These are phyloP conservation scores for Eucalyptus microcorys DNA, from an alignment of 345 rosid genomes.

Conservation along the genomic window DNA sequence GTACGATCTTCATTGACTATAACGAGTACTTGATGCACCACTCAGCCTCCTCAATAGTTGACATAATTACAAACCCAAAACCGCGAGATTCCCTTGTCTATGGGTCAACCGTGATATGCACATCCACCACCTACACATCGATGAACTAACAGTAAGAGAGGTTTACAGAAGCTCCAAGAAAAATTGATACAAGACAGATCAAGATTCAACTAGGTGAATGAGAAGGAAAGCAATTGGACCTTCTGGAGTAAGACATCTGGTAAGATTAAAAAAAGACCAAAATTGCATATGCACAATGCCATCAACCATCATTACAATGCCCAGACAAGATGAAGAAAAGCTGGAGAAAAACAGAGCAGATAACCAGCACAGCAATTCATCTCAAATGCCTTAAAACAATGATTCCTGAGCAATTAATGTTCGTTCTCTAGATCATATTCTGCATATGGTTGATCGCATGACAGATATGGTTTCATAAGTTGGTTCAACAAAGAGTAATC, in stretches of 20 bases:
- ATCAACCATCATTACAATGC: not conserved
- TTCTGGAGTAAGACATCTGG: constrained; percentile 66
- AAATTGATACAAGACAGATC: not conserved
- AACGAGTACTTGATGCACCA: constrained; percentile 54
- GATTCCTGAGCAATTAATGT: not conserved
- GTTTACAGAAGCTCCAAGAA: not conserved
- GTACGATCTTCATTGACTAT: constrained; percentile 13
- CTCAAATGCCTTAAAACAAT: not conserved
- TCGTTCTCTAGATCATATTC: not conserved
- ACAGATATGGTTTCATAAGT: not conserved
- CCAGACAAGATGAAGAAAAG: not conserved
- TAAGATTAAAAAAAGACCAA: not conserved
- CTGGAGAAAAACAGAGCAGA: not conserved
- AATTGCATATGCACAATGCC: not conserved
- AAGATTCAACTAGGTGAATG: constrained; percentile 26
- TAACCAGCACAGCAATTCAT: not conserved
- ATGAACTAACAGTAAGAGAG: not conserved
- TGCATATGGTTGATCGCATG: not conserved
- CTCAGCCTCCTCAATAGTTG: constrained; percentile 49
- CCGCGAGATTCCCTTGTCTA: constrained; percentile 88
- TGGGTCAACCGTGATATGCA: constrained; percentile 83
- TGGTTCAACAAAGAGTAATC: not conserved
- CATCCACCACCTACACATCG: constrained; percentile 52
- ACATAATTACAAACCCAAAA: constrained; percentile 82
- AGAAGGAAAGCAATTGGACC: constrained; percentile 53